Evolutionary conservation across 768 basidiomycete species (phyloP).

Genomic region (Russula emetica): DNA sequence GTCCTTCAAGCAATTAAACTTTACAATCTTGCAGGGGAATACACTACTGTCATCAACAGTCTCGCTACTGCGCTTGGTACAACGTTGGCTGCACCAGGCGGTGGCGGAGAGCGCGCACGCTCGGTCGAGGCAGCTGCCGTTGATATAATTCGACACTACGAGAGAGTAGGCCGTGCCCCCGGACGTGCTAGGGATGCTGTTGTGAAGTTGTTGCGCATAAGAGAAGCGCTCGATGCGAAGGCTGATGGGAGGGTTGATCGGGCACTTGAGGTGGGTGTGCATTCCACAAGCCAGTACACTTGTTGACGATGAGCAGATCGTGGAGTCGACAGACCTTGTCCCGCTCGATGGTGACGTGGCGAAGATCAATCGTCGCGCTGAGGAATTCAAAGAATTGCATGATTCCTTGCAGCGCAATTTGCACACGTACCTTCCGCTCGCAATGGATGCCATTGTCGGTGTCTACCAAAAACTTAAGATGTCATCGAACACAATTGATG

Average conservation of each 20-base stretch:
- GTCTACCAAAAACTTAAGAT: slow-evolving; percentile 75
- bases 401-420: slow-evolving; percentile 87
- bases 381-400: slow-evolving; percentile 84
- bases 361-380: slow-evolving; percentile 78
- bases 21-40: slow-evolving; percentile 92
- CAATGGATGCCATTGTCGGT: slow-evolving; percentile 87
- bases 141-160: slow-evolving; percentile 77
- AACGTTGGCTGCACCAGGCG: slow-evolving; percentile 60
- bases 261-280: slow-evolving; percentile 68
- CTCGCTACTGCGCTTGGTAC: slow-evolving; percentile 86
- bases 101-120: slow-evolving; percentile 58
- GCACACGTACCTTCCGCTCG: slow-evolving; percentile 79
- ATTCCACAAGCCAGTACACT: slow-evolving; percentile 7
- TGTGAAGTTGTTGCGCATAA: slow-evolving; percentile 68
- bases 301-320: slow-evolving; percentile 48
- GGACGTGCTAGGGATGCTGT: slow-evolving; percentile 73
- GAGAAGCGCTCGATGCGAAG: slow-evolving; percentile 77
- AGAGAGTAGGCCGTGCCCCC: slow-evolving; percentile 65
- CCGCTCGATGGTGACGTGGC: slow-evolving; percentile 83
- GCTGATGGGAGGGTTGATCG: slow-evolving; percentile 66
- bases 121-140: slow-evolving; percentile 68
- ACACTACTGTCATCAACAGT: slow-evolving; percentile 79
- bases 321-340: slow-evolving; percentile 83
- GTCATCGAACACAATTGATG: slow-evolving; percentile 60
- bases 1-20: slow-evolving; percentile 89